Percentiles rank a stretch among this genome's conserved stretches.
Conservation (phyloP, 192 early-diverging fungal genomes). For the Rhizophagus sp. region DNA sequence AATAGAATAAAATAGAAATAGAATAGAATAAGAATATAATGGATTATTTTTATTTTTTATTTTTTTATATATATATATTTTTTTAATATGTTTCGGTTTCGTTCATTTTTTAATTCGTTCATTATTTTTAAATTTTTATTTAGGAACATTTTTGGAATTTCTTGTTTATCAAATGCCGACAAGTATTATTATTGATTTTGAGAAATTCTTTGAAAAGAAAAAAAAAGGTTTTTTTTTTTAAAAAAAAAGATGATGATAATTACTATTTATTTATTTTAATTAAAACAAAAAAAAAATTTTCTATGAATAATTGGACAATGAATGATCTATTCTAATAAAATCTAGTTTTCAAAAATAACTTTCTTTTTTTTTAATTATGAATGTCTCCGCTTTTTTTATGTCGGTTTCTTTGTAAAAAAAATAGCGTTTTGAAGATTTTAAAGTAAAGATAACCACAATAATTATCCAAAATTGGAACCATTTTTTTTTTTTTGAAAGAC, state of each 20-base stretch:
- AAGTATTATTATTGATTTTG: not conserved
- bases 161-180: not conserved
- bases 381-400: not conserved
- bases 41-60: too few species aligned
- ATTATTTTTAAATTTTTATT: not conserved
- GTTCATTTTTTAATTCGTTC: not conserved
- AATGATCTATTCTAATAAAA: not conserved
- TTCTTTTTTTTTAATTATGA: not conserved
- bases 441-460: too few species aligned
- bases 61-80: too few species aligned
- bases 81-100: not conserved
- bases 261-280: not conserved
- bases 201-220: not conserved
- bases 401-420: not conserved
- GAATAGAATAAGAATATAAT: too few species aligned
- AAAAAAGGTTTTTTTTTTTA: not conserved
- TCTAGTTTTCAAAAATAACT: not conserved
- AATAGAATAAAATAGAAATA: too few species aligned
- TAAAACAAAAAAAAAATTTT: not conserved
- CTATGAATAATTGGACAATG: not conserved
- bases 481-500: too few species aligned
- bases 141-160: not conserved
- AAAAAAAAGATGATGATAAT: not conserved
- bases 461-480: too few species aligned
- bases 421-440: too few species aligned